These are phyloP conservation scores for Aspergillus tanneri DNA, from an alignment of 2,329 filamentous ascomycete genomes.

Conservation along the genomic window DNA sequence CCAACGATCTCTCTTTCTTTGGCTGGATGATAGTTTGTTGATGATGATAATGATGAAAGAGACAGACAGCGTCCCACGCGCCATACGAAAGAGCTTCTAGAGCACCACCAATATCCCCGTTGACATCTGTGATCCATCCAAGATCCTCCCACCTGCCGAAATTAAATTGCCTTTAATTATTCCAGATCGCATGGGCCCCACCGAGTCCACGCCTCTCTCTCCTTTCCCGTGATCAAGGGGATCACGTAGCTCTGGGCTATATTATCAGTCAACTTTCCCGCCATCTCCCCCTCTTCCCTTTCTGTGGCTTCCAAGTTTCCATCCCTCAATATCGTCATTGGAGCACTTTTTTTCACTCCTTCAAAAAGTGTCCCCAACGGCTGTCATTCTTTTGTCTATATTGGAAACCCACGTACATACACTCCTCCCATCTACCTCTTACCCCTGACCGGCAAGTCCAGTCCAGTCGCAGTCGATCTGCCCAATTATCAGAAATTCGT, in stretches of 20 bases:
- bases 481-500: slow-evolving; percentile 18
- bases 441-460: slow-evolving; percentile 9
- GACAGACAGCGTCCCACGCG: too few species aligned
- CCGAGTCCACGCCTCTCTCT: slow-evolving; percentile 9
- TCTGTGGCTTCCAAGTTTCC: slow-evolving; percentile 17
- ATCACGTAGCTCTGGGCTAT: slow-evolving; percentile 12
- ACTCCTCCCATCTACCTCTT: slow-evolving; percentile 1
- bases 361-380: slow-evolving; percentile 31
- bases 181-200: slow-evolving; percentile 23
- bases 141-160: background rate
- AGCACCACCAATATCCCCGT: too few species aligned
- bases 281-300: slow-evolving; percentile 18
- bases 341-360: slow-evolving; percentile 32
- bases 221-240: slow-evolving; percentile 16
- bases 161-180: slow-evolving; percentile 23
- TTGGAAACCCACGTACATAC: slow-evolving; percentile 18
- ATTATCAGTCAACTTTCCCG: slow-evolving; percentile 18
- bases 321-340: slow-evolving; percentile 21
- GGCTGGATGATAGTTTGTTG: too few species aligned
- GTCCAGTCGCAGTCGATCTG: slow-evolving; percentile 38
- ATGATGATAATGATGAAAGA: too few species aligned
- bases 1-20: too few species aligned
- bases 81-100: too few species aligned
- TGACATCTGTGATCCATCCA: too few species aligned
- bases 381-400: slow-evolving; percentile 35